Evolutionary conservation across 495 filamentous ascomycete genomes (phyloP).

Genomic region (Penicillium parvum): DNA sequence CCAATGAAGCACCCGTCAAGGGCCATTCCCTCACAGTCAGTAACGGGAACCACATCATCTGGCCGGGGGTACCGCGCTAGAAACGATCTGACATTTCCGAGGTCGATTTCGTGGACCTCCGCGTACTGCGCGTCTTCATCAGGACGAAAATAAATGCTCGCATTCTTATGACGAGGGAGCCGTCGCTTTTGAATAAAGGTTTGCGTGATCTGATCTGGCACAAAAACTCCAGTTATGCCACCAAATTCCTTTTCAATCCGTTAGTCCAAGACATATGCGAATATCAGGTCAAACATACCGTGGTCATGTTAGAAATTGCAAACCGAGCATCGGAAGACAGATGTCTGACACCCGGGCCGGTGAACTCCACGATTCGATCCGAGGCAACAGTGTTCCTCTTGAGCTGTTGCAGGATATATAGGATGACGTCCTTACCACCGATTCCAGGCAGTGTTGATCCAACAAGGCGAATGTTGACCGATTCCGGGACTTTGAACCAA

Average conservation of each 20-base stretch:
- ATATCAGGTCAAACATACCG: conserved; percentile 17
- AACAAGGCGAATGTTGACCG: conserved; percentile 33
- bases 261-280: too few relatives aligned
- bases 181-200: conserved; percentile 32
- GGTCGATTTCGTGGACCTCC: conserved; percentile 31
- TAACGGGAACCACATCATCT: conserved; percentile 43
- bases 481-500: conserved; percentile 46
- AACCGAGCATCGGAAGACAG: conserved; percentile 43
- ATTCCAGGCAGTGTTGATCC: conserved; percentile 32
- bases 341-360: conserved; percentile 30
- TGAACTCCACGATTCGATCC: conserved; percentile 44
- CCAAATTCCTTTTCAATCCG: conserved; percentile 51
- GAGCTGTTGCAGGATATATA: conserved; percentile 40
- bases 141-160: conserved; percentile 30
- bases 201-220: conserved; percentile 31
- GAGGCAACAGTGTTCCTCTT: conserved; percentile 45
- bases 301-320: conserved; percentile 47
- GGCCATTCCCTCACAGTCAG: conserved; percentile 20
- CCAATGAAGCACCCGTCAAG: conserved; percentile 48
- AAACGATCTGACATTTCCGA: conserved; percentile 32
- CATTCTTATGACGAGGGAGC: conserved; percentile 26
- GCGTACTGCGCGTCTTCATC: conserved; percentile 40
- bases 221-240: conserved; percentile 41
- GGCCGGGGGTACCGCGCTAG: conserved; percentile 41
- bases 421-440: conserved; percentile 45